Evolutionary conservation across 148 eudicot genomes (phyloP), one percentile per base, ranked within the genome.

Genomic region (Gaultheria prostrata): DNA sequence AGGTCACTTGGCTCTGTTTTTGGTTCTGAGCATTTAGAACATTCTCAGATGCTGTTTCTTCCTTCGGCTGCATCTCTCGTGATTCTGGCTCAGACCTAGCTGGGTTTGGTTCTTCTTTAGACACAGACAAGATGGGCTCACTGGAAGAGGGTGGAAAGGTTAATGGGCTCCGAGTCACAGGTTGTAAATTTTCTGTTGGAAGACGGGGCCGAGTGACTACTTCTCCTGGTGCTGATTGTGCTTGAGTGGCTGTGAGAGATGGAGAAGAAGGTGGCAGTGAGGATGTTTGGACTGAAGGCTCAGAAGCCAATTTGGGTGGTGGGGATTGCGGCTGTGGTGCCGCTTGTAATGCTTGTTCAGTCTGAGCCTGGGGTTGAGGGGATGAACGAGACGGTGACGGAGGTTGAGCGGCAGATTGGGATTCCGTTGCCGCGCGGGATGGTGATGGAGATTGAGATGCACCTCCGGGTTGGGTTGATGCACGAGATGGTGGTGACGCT

Each of bases 251-350:
- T 21, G 77, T 74, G 77, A 74, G 77, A 74, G 77, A 43, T 43
- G 50, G 77, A 39, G 50, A 74, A 43, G 50, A 46, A 43, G 77
- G 45, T 71, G 46, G 76, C 49, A 18, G 13, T 39, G 49, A 35
- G 45, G 76, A 35, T 72, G 76, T 39, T 20, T 39, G 76, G 24
- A 20, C 49, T 33, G 49, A 33, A 74, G 51, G 53, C 30, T 45
- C 76, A 76, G 81, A 21, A 2, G 35, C 79, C 57, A 71, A 81
- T 51, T 50, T 76, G 32, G 89, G 56, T 65, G 84, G 85, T 77
- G 85, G 85, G 53, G 87, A 83, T 67, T 76, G 82, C 28, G 83
- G 56, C 78, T 76, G 80, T 9, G 67, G 35, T 21, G 48, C 74
- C 21, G 77, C 51, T 79, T 72, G 83, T 20, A 77, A 65, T 21